A percentile compares a stretch with the other conserved stretches of the same genome.
These are phyloP conservation scores for Kluyveromyces wickerhamii DNA, from an alignment of 805 yeast species.

Conservation along the genomic window DNA sequence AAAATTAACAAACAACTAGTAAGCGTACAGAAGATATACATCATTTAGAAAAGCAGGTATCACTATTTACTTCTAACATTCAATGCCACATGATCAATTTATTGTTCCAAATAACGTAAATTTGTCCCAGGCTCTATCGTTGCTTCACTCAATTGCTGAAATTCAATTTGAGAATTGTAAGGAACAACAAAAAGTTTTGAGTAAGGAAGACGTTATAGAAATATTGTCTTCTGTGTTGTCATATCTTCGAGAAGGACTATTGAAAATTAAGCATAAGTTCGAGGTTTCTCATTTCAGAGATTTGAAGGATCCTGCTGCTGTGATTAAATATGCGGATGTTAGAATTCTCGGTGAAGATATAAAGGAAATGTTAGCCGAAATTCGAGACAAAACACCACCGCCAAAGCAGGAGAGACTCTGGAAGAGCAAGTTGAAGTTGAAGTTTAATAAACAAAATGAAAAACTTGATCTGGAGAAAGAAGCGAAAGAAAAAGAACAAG, in stretches of 20 bases:
- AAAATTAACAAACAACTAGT: no score
- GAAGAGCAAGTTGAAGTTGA: slow-evolving; percentile 7
- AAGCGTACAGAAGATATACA: no score
- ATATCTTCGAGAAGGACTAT: slow-evolving; percentile 23
- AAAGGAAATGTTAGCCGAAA: slow-evolving; percentile 14
- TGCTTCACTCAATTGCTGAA: slow-evolving; percentile 22
- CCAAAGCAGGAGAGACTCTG: slow-evolving; percentile 9
- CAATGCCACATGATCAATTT: slow-evolving; percentile 22
- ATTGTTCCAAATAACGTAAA: slow-evolving; percentile 24
- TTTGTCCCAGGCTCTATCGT: slow-evolving; percentile 22
- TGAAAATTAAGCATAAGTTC: slow-evolving; percentile 12
- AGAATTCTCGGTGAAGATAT: slow-evolving; percentile 26
- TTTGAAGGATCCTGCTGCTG: slow-evolving; percentile 11
- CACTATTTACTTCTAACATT: no score
- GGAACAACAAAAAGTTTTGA: slow-evolving; percentile 8
- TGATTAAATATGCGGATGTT: slow-evolving; percentile 17
- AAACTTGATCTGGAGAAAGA: slow-evolving; percentile 14
- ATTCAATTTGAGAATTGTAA: slow-evolving; percentile 13
- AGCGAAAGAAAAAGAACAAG: slow-evolving; percentile 18
- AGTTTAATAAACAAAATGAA: slow-evolving; percentile 7
- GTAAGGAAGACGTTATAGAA: slow-evolving; percentile 10
- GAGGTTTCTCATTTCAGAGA: slow-evolving; percentile 3
- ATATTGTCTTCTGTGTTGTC: slow-evolving; percentile 14
- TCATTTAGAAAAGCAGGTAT: no score
- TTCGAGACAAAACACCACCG: slow-evolving; percentile 5